Conservation (phyloP, 306 rosid genomes). For the Gastrolobium bilobum region DNA sequence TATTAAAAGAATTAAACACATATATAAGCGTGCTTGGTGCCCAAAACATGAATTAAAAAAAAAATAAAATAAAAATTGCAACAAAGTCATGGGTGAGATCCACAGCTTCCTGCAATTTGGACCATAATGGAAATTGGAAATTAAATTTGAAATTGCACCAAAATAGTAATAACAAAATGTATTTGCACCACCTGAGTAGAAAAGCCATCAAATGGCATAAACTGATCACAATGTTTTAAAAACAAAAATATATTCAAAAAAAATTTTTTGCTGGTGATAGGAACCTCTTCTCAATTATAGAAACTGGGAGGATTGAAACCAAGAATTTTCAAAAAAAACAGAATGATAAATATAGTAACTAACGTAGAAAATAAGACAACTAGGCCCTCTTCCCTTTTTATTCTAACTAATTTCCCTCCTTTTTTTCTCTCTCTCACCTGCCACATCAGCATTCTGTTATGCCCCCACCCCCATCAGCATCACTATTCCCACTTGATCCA, state of each 20-base stretch:
- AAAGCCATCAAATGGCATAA: neutral
- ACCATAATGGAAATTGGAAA: too few species aligned
- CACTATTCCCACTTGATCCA: neutral
- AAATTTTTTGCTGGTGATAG: too few species aligned
- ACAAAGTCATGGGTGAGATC: too few species aligned
- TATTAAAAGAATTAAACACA: too few species aligned
- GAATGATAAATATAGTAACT: neutral
- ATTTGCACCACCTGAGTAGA: too few species aligned
- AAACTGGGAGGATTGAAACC: neutral
- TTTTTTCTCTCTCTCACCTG: neutral
- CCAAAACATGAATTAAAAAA: too few species aligned
- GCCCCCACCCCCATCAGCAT: neutral
- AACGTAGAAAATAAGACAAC: too few species aligned
- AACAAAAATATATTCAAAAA: neutral
- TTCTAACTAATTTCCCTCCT: neutral
- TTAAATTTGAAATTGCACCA: too few species aligned
- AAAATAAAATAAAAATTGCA: too few species aligned
- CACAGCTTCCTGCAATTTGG: too few species aligned
- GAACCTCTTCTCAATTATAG: neutral
- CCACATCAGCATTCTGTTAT: constrained; percentile 23
- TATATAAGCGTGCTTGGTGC: too few species aligned
- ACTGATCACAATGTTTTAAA: neutral
- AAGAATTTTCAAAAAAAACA: neutral
- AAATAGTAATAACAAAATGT: too few species aligned
- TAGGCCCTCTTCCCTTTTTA: neutral